Evolutionary conservation across 2,329 filamentous ascomycete species (phyloP).

Genomic region (Dactylellina drechsleri): DNA sequence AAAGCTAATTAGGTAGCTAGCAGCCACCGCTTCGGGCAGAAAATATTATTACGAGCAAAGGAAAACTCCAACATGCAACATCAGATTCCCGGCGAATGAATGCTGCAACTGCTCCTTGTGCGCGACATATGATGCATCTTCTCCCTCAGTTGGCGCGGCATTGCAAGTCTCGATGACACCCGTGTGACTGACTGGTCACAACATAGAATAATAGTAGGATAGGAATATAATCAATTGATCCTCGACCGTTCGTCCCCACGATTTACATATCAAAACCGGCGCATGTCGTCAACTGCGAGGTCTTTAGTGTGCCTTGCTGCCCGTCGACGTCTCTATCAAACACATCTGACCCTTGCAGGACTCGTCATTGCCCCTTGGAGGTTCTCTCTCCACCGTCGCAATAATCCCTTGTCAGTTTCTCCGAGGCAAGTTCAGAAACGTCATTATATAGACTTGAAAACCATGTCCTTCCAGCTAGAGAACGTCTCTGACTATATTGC

Average conservation of each 20-base stretch:
- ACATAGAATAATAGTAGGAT: neutral
- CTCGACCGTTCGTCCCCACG: neutral
- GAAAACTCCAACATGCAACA: too few relatives aligned
- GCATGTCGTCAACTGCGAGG: slow-evolving; percentile 35
- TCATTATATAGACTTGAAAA: slow-evolving; percentile 46
- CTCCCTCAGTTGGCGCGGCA: neutral
- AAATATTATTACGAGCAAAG: too few relatives aligned
- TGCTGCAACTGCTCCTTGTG: neutral
- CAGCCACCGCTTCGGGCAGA: too few relatives aligned
- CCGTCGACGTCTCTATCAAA: slow-evolving; percentile 18
- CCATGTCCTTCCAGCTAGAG: slow-evolving; percentile 43
- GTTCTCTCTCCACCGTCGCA: neutral
- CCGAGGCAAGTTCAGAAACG: slow-evolving; percentile 1
- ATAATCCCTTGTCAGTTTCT: neutral
- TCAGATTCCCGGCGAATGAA: too few relatives aligned
- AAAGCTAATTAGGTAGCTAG: too few relatives aligned
- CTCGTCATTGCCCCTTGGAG: neutral
- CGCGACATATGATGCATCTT: neutral
- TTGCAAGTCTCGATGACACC: neutral
- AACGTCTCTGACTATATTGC: slow-evolving; percentile 45
- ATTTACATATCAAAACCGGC: neutral
- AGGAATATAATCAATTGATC: neutral
- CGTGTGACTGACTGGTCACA: neutral
- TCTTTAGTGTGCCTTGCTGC: slow-evolving; percentile 22
- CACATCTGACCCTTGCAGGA: neutral